Evolutionary conservation across 257 asterid genomes (phyloP).

Genomic region (Penstemon barbatus): DNA sequence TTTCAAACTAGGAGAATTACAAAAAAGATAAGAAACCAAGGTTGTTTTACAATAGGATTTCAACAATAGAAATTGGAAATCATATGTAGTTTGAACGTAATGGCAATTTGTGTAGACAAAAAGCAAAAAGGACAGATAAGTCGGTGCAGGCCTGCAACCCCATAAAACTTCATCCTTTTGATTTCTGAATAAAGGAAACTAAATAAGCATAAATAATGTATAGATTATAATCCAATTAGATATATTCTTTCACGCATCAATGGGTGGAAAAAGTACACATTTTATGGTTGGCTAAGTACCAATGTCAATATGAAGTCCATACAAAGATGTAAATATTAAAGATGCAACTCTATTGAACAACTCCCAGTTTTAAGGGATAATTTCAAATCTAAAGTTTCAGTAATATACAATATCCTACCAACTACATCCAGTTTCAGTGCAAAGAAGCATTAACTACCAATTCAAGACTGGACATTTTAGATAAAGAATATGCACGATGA

Average conservation of each 20-base stretch:
- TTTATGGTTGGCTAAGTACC: slow-evolving; percentile 3
- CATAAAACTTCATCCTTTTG: background rate
- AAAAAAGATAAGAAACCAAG: background rate
- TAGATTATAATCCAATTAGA: background rate
- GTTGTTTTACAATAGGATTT: background rate
- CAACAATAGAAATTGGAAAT: background rate
- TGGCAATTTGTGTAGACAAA: background rate
- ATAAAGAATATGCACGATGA: background rate
- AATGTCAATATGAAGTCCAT: background rate
- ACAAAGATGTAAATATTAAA: background rate
- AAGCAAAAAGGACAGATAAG: background rate
- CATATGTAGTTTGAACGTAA: background rate
- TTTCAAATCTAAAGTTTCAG: background rate
- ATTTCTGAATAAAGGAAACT: slow-evolving; percentile 4
- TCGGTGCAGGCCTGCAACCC: background rate
- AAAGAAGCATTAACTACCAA: slow-evolving; percentile 18
- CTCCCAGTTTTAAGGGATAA: background rate
- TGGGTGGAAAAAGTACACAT: background rate
- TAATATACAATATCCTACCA: background rate
- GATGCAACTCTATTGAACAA: slow-evolving; percentile 1
- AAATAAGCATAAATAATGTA: background rate
- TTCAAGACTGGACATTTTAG: background rate
- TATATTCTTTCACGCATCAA: background rate
- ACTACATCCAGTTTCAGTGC: slow-evolving; percentile 7
- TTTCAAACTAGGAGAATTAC: background rate